Base-by-base conservation (phyloP, 1,284 basidiomycete genomes). In the Sporisorium sorghi region DNA sequence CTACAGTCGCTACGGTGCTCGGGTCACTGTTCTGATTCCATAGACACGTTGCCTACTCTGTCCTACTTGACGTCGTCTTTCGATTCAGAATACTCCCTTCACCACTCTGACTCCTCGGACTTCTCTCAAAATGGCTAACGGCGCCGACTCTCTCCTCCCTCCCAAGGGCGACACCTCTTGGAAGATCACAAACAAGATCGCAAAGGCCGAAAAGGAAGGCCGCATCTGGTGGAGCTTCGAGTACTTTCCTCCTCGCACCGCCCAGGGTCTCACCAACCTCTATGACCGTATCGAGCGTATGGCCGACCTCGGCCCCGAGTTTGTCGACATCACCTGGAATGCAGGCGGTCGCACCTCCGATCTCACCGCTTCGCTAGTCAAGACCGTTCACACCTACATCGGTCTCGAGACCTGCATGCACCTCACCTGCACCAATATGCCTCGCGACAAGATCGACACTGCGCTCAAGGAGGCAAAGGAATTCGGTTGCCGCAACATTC, bases 251-350 rank as follows among this genome's bases (percentile, higher is more conserved):
- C 94, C 94, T 30, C 88, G 94, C 73, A 97, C 94, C 35, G 93
- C 93, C 46, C 94, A 97, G 90, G 94, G 81, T 50, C 61, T 83
- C 42, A 72, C 69, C 54, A 82, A 82, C 52, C 73, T 83, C 47
- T 80, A 81, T 67, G 96, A 97, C 86, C 94, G 96, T 81, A 96
- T 98, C 86, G 94, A 97, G 86, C 93, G 97, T 77, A 99, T 99
- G 96, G 89, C 94, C 64, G 89, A 90, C 24, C 87, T 97, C 47
- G 97, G 97, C 5, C 97, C 97, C 17, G 96, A 97, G 86, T 99
- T 98, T 84, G 92, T 98, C 80, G 95, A 99, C 85, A 97, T 99
- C 83, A 99, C 95, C 84, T 98, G 93, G 94, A 96, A 97, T 86
- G 95, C 95, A 50, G 95, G 95, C 58, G 95, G 95, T 61, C 89